Evolutionary conservation across 176 grass and related monocot species (phyloP), one percentile per base, ranked within the genome.

Genomic region (Bromus sterilis): DNA sequence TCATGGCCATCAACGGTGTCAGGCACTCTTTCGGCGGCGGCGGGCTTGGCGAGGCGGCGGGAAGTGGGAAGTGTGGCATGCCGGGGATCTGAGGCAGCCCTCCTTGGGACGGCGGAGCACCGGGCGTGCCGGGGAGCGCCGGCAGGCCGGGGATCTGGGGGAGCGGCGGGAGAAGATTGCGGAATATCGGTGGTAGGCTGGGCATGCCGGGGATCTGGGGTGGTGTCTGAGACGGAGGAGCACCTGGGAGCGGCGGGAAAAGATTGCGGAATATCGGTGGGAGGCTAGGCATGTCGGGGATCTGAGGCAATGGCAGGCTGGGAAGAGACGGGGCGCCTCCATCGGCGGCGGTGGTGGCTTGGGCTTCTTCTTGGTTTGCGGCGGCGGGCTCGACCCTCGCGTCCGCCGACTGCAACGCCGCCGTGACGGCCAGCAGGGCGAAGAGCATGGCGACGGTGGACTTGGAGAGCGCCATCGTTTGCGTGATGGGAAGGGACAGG

Each of bases 1-100:
- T 20, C 79, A 87, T 62, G 39, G 9, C 4, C 11, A 49, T 46
- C 71, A 82, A 12, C 1, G 72, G 74, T 0, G 83, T 78, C 7
- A 78, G 23, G 83, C 83, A 85, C 75, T 78, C 75, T 10, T 55
- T 60, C 2, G 64, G 62, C 16, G 76, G 75, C 5, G 53, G n/a
- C 24, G 55, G 55, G 30, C 53, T 4, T 13, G 64, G 69, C 7
- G 26, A 42, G 32, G 31, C 51, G 36, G 74, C n/a, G 11, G 51
- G 10, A 4, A 20, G 51, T 15, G 37, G 12, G 1, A 16, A 2
- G 36, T 39, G 65, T 1, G 66, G 66, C 18, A 69, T 43, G 12
- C 55, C 16, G n/a, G n/a, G n/a, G n/a, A n/a, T n/a, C n/a, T n/a
- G n/a, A 21, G 72, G 51, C n/a, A 16, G 24, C 9, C n/a, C 53